Percentiles rank a stretch among this genome's conserved stretches.
Evolutionary conservation across 257 asterid species (phyloP).

Genomic region (Przewalskia tangutica): DNA sequence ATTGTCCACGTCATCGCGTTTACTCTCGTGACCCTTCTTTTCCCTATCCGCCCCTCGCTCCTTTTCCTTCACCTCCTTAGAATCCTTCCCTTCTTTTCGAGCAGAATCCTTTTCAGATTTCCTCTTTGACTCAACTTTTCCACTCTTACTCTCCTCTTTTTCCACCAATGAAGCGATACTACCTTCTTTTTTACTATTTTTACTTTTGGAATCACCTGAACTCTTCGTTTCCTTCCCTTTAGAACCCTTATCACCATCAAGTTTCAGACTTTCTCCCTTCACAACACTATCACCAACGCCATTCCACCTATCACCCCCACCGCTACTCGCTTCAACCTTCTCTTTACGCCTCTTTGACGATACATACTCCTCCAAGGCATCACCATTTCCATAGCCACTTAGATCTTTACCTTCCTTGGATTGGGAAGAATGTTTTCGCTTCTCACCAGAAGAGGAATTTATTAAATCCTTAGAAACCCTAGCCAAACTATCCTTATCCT

Average conservation of each 20-base stretch:
- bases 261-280: conserved; percentile 39
- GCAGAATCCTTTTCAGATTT: conserved; percentile 71
- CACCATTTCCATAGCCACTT: conserved; percentile 53
- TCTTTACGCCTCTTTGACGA: conserved; percentile 77
- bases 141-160: conserved; percentile 50
- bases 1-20: conserved; percentile 40
- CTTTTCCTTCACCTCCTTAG: conserved; percentile 39
- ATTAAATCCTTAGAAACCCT: conserved; percentile 47
- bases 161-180: conserved; percentile 38
- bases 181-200: conserved; percentile 58
- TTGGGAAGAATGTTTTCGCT: conserved; percentile 62
- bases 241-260: conserved; percentile 30
- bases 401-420: conserved; percentile 55
- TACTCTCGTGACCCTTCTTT: conserved; percentile 51
- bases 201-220: conserved; percentile 47
- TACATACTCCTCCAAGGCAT: conserved; percentile 55
- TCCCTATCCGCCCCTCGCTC: conserved; percentile 72
- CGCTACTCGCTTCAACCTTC: conserved; percentile 29
- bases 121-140: conserved; percentile 65
- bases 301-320: conserved; percentile 69
- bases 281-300: conserved; percentile 58
- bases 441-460: conserved; percentile 61
- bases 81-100: conserved; percentile 63
- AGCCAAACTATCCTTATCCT: conserved; percentile 29
- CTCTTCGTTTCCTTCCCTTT: conserved; percentile 57